Evolutionary conservation across 306 rosid species (phyloP), one percentile per base, ranked within the genome.

Genomic region (Sesbania bispinosa): DNA sequence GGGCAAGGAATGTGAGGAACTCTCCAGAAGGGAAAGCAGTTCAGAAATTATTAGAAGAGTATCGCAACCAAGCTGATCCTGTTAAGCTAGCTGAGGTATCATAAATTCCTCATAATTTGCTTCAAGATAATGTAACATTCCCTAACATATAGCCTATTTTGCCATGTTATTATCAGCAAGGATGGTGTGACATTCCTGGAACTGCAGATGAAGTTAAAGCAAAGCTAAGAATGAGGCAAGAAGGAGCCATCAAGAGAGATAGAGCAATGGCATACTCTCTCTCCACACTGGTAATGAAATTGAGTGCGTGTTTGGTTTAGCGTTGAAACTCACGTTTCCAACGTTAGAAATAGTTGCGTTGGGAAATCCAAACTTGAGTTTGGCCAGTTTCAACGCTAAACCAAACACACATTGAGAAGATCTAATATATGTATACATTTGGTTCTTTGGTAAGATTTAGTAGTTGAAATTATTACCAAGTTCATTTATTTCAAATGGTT

Each of bases 111-210:
- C 18, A 21, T 11, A 9, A 7, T 64, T 62, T 65, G 26, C 35
- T 18, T 63, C 45, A 63, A 63, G 20, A 63, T 69, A 50, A 60
- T 33, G 54, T 10, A 13, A 52, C 73, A 66, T 66, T 21, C 27
- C 55, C 14, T 46, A 70, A 78, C 52, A 16, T 24, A 4, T 15
- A 1, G n/a, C 23, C 11, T 55, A 41, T 19, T 33, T 47, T 45
- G n/a, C 58, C 11, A 13, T 35, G 30, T 27, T 63, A 26, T 64
- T 75, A 61, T 69, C 87, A 93, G 98, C 79, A 71, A 51, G 88
- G 96, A 61, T 93, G 98, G 97, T 88, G 96, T 75, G 88, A 84
- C 30, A 81, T 81, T 60, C 96, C 84, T 18, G 94, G 97, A 79
- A 84, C 90, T 24, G 79, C 53, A 19, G 92, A 83, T 71, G 96